Evolutionary conservation across 2,329 filamentous ascomycete genomes (phyloP).

Genomic region (Claviceps paspali): DNA sequence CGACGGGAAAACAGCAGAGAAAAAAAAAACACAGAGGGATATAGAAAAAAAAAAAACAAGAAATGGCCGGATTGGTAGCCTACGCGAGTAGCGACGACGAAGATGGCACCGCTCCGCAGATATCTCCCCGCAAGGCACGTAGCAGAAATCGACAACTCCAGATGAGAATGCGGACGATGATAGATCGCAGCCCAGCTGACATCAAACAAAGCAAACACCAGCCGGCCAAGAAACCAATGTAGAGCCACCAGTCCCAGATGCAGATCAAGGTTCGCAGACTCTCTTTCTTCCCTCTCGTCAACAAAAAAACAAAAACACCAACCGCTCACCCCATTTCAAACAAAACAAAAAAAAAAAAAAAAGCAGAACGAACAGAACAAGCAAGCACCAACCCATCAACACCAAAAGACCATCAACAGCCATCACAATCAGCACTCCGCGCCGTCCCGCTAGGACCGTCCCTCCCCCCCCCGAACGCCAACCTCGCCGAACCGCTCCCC

Average conservation of each 20-base stretch:
- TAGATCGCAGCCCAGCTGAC: background rate
- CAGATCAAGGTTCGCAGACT: background rate
- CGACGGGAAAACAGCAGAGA: too few species aligned
- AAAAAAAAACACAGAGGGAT: too few species aligned
- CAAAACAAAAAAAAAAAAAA: too few species aligned
- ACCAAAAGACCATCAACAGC: background rate
- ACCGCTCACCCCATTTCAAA: too few species aligned
- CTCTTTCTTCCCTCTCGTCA: background rate
- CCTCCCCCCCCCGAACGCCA: slow-evolving; percentile 17
- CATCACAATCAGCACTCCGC: slow-evolving; percentile 9
- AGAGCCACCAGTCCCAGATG: background rate
- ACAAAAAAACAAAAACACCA: too few species aligned
- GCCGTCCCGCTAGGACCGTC: slow-evolving; percentile 24
- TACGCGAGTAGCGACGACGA: slow-evolving; percentile 40
- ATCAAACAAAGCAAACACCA: background rate
- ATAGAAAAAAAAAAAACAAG: too few species aligned
- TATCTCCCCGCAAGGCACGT: slow-evolving; percentile 1
- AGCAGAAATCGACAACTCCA: background rate
- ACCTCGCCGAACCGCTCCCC: slow-evolving; percentile 8
- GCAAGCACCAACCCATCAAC: too few species aligned
- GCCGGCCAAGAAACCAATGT: background rate
- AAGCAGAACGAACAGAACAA: too few species aligned
- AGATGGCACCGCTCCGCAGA: slow-evolving; percentile 14
- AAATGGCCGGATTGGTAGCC: slow-evolving; percentile 30
- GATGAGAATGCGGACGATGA: too few species aligned